These are phyloP conservation scores for Pelargonium myrrhifolium DNA, from an alignment of 441 rosid species.

Conservation along the genomic window DNA sequence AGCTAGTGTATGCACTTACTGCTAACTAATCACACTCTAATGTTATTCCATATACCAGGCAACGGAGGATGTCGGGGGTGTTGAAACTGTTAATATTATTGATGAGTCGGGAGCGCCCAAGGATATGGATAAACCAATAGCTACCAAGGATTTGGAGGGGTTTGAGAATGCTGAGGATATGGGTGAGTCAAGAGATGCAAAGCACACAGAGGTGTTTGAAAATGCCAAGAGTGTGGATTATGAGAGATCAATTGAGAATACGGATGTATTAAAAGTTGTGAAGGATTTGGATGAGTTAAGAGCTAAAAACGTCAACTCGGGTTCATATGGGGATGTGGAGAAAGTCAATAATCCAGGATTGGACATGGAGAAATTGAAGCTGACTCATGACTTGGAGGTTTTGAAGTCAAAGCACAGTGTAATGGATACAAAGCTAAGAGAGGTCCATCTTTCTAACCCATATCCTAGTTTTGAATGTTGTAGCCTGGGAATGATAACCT, in stretches of 20 bases:
- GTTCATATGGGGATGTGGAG: not conserved
- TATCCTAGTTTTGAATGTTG: not conserved
- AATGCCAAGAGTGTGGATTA: not conserved
- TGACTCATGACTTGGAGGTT: not conserved
- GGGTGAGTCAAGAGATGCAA: not conserved
- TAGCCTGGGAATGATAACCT: not conserved
- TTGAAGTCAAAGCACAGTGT: not conserved
- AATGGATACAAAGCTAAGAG: not conserved
- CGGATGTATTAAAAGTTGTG: not conserved
- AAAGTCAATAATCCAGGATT: not conserved
- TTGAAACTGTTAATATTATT: slow-evolving; percentile 13
- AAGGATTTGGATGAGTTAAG: slow-evolving; percentile 5
- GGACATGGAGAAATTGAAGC: not conserved
- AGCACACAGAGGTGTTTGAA: not conserved
- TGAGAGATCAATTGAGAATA: not conserved
- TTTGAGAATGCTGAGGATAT: slow-evolving; percentile 10
- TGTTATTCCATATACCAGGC: slow-evolving; percentile 18
- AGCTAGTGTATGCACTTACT: not conserved
- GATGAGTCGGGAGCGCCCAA: slow-evolving; percentile 14
- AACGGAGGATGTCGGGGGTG: slow-evolving; percentile 18
- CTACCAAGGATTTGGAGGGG: slow-evolving; percentile 9
- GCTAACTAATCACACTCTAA: not conserved
- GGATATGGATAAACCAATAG: not conserved
- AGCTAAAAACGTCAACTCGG: not conserved
- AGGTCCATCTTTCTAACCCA: not conserved